Evolutionary conservation across 2,329 filamentous ascomycete genomes (phyloP), one percentile per base, ranked within the genome.

Genomic region (Aspergillus uvarum): DNA sequence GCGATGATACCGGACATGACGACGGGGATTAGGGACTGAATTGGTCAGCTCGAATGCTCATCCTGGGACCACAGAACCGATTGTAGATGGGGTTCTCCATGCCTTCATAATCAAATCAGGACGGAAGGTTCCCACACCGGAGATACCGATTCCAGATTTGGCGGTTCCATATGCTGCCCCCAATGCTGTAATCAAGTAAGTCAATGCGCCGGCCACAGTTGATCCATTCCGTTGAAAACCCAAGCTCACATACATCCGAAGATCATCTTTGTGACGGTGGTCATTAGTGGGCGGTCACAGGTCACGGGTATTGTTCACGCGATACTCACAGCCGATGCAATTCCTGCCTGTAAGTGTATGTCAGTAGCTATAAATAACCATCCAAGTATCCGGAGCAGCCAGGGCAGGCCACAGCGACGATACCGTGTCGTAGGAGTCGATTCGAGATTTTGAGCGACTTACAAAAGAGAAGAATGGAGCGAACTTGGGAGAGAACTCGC

Each of bases 1-100:
- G 95, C 95, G 72, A 99, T 92, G 75, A 99, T 99, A 86, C 95
- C 95, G 70, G 95, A 96, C 95, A 99, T 99, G 82, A 99, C 79
- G 56, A 82, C 80, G 31, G 80, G 80, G 55, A 82, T 81, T 50
- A 82, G 72, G 35, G 80, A 82, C 80, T 82, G 64, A 32, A 73
- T 68, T 57, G 35, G 51, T 54, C 47, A 61, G 21, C 22, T 6
- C 8, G 44, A 19, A 4, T 16, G 4, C 5, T 2, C 29, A 22
- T 11, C 22, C 19, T 10, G 16, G 4, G 14, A 52, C 38, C 1
- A 4, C n/a, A 14, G 29, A 21, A 16, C 26, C 2, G 42, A 26
- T 19, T 21, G 10, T 14, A 54, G 12, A 32, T 2, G 32, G 32
- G 1, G 21, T 22, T 29, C 56, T 32, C 55, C 75, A 59, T 76